These are phyloP conservation scores for Chlamydomonas reinhardtii DNA, from an alignment of 163 green algal genomes.

Conservation along the genomic window DNA sequence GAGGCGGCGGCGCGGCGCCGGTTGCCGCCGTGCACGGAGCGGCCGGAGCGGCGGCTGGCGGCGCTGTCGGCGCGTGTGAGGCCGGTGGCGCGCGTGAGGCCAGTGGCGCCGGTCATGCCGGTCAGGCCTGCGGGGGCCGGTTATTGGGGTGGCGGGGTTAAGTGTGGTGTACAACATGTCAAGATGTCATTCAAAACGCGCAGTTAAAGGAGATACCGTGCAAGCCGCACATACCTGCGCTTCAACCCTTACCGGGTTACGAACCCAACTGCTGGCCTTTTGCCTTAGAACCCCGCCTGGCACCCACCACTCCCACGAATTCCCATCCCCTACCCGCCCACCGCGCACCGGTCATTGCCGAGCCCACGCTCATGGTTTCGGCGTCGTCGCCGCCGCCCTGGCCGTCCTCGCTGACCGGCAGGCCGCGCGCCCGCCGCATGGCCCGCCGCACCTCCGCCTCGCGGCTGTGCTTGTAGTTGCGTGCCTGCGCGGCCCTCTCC, in stretches of 20 bases:
- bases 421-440: constrained; percentile 20
- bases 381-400: background rate
- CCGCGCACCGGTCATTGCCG: background rate
- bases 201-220: no score
- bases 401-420: background rate
- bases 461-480: background rate
- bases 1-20: background rate
- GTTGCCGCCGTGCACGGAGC: background rate
- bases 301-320: no score
- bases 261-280: no score
- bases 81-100: background rate
- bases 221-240: no score
- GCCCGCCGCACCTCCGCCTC: constrained; percentile 15
- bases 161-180: no score
- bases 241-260: no score
- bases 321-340: no score
- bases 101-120: background rate
- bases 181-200: no score
- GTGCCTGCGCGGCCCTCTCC: background rate
- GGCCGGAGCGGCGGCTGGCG: background rate
- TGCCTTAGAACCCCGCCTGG: no score
- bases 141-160: no score
- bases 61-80: background rate
- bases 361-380: background rate
- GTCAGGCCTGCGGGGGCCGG: background rate